These are phyloP conservation scores for Suaeda aralocaspica DNA, from an alignment of 148 eudicot genomes.

Conservation along the genomic window DNA sequence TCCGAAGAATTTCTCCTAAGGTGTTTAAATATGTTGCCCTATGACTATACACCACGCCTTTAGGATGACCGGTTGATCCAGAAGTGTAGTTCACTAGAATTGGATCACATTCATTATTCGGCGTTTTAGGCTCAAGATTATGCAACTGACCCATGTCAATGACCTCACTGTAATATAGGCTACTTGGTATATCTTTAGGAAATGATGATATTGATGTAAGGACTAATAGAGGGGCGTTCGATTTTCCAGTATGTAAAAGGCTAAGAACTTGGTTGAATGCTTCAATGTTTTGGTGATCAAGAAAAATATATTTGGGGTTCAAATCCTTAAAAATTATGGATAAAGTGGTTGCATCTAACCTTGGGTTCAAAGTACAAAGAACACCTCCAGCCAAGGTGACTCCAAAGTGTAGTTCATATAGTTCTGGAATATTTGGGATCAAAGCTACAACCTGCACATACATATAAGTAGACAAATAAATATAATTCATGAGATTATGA, in stretches of 20 bases:
- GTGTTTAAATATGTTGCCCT: conserved; percentile 21
- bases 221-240: conserved; percentile 15
- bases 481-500: not conserved
- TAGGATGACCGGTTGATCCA: conserved; percentile 22
- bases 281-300: conserved; percentile 5
- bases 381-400: conserved; percentile 24
- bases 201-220: not conserved
- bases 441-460: conserved; percentile 20
- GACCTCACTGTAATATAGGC: conserved; percentile 5
- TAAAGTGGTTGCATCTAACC: conserved; percentile 18
- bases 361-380: conserved; percentile 22
- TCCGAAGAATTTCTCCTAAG: conserved; percentile 21
- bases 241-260: not conserved
- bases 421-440: conserved; percentile 15
- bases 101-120: conserved; percentile 23
- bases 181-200: not conserved
- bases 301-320: conserved; percentile 10
- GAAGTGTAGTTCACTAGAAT: conserved; percentile 26
- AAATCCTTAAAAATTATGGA: conserved; percentile 15
- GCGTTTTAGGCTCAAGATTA: conserved; percentile 11
- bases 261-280: not conserved
- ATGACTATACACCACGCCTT: conserved; percentile 26
- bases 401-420: conserved; percentile 22
- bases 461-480: too few relatives aligned
- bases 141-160: conserved; percentile 10